Conservation (phyloP, 768 basidiomycete genomes). For the Pleurotus citrinopileatus region DNA sequence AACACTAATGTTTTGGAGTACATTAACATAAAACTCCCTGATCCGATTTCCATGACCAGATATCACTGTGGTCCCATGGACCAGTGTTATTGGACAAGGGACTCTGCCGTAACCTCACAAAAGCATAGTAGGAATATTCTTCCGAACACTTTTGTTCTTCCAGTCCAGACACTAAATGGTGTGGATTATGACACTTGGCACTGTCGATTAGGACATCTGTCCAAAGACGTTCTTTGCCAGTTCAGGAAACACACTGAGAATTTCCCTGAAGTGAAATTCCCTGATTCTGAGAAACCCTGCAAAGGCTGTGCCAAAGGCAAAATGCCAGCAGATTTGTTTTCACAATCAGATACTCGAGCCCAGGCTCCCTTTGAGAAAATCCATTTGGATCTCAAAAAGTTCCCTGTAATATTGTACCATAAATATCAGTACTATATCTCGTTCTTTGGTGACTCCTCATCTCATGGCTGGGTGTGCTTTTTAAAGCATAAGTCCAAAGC, state of each 20-base stretch:
- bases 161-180: no score
- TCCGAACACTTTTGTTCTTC: no score
- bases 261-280: neutral
- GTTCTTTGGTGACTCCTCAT: neutral
- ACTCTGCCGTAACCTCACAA: neutral
- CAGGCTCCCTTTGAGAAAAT: neutral
- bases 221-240: neutral
- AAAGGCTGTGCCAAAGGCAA: slow-evolving; percentile 10
- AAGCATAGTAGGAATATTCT: neutral
- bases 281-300: neutral
- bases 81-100: neutral
- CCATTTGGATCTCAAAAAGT: slow-evolving; percentile 7
- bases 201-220: neutral
- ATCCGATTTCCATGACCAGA: neutral
- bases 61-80: neutral
- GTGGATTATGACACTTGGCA: neutral
- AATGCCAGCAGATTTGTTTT: slow-evolving; percentile 4
- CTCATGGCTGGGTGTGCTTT: slow-evolving; percentile 2
- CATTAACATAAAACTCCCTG: neutral
- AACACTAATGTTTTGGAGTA: neutral
- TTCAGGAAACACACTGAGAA: neutral
- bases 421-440: neutral
- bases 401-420: neutral
- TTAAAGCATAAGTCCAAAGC: slow-evolving; percentile 13
- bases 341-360: neutral